A percentile compares a stretch with the other conserved stretches of the same genome.
Conservation (phyloP, 1,139 yeast species). For the Kodamaea sp. region DNA sequence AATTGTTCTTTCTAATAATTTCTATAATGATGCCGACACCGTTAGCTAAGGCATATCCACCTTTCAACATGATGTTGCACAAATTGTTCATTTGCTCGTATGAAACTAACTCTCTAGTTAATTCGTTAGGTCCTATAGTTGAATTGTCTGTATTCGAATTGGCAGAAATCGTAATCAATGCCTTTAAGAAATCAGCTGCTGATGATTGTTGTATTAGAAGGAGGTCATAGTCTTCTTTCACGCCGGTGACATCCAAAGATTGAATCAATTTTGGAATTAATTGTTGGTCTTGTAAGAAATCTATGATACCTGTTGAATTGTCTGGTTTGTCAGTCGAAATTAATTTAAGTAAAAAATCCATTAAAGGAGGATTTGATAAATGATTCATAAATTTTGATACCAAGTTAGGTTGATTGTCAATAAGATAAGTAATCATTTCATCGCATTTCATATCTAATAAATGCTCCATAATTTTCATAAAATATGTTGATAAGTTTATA, state of each 20-base stretch:
- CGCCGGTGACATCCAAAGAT: constrained; percentile 43
- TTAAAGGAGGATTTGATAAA: constrained; percentile 78
- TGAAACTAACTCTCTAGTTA: constrained; percentile 80
- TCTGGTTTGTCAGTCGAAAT: constrained; percentile 80
- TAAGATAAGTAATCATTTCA: constrained; percentile 66
- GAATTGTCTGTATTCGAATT: constrained; percentile 81
- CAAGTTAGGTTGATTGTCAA: constrained; percentile 59
- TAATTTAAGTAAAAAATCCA: constrained; percentile 76
- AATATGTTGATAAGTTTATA: constrained; percentile 76
- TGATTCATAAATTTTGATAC: constrained; percentile 73
- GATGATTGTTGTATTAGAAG: constrained; percentile 43
- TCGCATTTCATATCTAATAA: constrained; percentile 86
- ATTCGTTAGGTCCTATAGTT: constrained; percentile 93
- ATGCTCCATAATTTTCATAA: constrained; percentile 93
- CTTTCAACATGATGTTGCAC: constrained; percentile 80
- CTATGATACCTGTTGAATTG: constrained; percentile 72
- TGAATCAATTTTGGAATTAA: constrained; percentile 57
- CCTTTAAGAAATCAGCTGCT: constrained; percentile 48
- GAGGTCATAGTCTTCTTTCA: constrained; percentile 33
- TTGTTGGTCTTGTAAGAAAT: constrained; percentile 60
- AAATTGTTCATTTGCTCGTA: constrained; percentile 66
- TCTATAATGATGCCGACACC: constrained; percentile 97
- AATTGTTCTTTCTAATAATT: constrained; percentile 89
- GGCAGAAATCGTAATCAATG: constrained; percentile 48
- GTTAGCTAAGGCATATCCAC: constrained; percentile 89